Base-by-base conservation (phyloP, 768 basidiomycete species). In the Phanerodontia chrysosporium region DNA sequence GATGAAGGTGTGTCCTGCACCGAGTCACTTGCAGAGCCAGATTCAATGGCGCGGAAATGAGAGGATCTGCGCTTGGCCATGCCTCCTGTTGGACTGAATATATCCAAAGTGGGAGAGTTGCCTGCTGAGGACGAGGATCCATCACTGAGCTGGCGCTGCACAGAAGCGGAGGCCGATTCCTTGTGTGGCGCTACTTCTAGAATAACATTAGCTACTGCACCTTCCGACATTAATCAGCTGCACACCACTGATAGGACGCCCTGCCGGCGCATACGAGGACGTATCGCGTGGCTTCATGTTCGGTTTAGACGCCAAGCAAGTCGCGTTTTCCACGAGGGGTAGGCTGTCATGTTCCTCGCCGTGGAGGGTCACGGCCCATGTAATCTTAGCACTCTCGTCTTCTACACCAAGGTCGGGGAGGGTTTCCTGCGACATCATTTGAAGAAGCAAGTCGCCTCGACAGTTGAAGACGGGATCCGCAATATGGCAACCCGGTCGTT, bases 381-480 rank as follows among this genome's bases (percentile, higher is more conserved):
- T 10, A 18, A 18, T 42, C 18, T 18, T 42, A 42, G 18, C 39
- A 4, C 4, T 18, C 18, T 12, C 4, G 39, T 42, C 39, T 12
- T 42, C 39, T 4, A 18, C 4, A 7, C 4, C 18, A 4, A 18
- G 39, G 4, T 10, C 39, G 10, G 39, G 39, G 10, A 18, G 18
- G 6, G 10, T 7, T 7, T 8, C 10, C 39, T 42, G 39, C 4
- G 39, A 10, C 16, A 18, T 10, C 10, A 42, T 42, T 4, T 18
- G 39, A 18, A 71, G 67, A 8, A 71, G 44, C 14, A 73, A 55
- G 57, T 73, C 71, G 30, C 71, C 71, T 27, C 62, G 49, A 42
- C 46, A 25, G 60, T 67, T 71, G 66, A 73, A 73, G 2, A 66
- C 64, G 7, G 71, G 71, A 55, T 68, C 67, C n/a, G 64, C 59